Evolutionary conservation across 176 grass and related monocot genomes (phyloP).

Genomic region (Oryza brachyantha): DNA sequence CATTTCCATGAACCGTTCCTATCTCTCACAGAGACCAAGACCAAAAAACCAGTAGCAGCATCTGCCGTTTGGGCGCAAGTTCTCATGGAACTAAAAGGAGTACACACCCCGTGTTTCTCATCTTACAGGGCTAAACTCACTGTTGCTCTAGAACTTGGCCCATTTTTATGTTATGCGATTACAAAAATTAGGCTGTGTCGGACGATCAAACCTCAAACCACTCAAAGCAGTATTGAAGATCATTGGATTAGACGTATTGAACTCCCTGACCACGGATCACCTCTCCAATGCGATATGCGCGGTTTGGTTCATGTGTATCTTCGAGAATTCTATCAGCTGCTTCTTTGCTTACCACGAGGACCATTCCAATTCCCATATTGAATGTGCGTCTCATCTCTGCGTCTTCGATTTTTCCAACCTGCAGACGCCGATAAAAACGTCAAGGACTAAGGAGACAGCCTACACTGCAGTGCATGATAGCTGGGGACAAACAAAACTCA

Average conservation of each 20-base stretch:
- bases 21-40: neutral
- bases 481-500: neutral
- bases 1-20: neutral
- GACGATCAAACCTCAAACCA: neutral
- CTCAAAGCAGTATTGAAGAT: neutral
- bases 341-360: slow-evolving; percentile 63
- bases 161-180: neutral
- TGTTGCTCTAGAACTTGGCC: slow-evolving; percentile 6
- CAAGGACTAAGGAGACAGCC: neutral
- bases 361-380: slow-evolving; percentile 97
- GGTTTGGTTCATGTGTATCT: slow-evolving; percentile 19
- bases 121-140: neutral
- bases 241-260: slow-evolving; percentile 36
- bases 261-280: slow-evolving; percentile 74
- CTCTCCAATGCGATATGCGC: slow-evolving; percentile 67
- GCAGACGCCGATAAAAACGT: neutral
- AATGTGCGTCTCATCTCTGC: slow-evolving; percentile 88
- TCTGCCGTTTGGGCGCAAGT: neutral
- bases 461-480: neutral
- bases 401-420: slow-evolving; percentile 83
- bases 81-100: neutral
- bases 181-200: slow-evolving; percentile 13
- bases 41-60: neutral
- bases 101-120: slow-evolving; percentile 32
- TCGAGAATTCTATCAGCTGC: slow-evolving; percentile 47